These are phyloP conservation scores for Lentinus brumalis DNA, from an alignment of 768 basidiomycete species.

Conservation along the genomic window DNA sequence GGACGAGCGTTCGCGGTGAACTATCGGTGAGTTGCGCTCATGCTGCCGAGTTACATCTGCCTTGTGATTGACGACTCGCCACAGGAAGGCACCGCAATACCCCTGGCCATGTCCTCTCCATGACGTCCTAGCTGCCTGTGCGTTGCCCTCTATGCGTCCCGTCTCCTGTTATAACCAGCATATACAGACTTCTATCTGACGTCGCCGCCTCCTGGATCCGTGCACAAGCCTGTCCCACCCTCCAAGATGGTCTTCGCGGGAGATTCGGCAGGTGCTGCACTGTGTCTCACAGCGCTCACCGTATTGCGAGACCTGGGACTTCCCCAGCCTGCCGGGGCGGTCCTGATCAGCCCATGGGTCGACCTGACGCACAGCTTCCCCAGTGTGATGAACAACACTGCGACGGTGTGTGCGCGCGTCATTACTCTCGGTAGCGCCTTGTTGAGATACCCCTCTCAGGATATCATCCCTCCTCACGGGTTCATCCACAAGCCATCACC, in stretches of 20 bases:
- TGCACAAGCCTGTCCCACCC: slow-evolving; percentile 64
- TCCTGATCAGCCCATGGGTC: slow-evolving; percentile 81
- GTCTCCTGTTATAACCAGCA: background rate
- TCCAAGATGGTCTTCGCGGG: slow-evolving; percentile 76
- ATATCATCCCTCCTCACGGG: slow-evolving; percentile 66
- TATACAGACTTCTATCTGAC: slow-evolving; percentile 70
- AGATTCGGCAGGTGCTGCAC: slow-evolving; percentile 76
- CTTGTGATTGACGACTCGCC: slow-evolving; percentile 5
- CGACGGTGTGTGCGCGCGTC: slow-evolving; percentile 45
- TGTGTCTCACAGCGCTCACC: slow-evolving; percentile 61
- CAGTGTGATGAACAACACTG: slow-evolving; percentile 66
- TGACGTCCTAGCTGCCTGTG: slow-evolving; percentile 76
- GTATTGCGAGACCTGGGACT: slow-evolving; percentile 70
- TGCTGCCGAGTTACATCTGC: background rate
- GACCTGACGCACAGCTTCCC: slow-evolving; percentile 88
- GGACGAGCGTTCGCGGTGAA: slow-evolving; percentile 69
- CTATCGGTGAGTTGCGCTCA: slow-evolving; percentile 39
- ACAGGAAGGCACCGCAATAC: slow-evolving; percentile 80
- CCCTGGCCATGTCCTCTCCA: slow-evolving; percentile 81
- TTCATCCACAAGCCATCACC: slow-evolving; percentile 62
- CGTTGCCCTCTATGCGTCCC: slow-evolving; percentile 9
- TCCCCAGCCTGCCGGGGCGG: slow-evolving; percentile 72
- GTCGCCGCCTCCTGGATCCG: slow-evolving; percentile 61
- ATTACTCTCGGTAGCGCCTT: background rate
- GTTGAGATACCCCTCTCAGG: slow-evolving; percentile 39